These are phyloP conservation scores for Globisporangium cylindrosporum DNA, from an alignment of 352 stramenopile species.

Conservation along the genomic window DNA sequence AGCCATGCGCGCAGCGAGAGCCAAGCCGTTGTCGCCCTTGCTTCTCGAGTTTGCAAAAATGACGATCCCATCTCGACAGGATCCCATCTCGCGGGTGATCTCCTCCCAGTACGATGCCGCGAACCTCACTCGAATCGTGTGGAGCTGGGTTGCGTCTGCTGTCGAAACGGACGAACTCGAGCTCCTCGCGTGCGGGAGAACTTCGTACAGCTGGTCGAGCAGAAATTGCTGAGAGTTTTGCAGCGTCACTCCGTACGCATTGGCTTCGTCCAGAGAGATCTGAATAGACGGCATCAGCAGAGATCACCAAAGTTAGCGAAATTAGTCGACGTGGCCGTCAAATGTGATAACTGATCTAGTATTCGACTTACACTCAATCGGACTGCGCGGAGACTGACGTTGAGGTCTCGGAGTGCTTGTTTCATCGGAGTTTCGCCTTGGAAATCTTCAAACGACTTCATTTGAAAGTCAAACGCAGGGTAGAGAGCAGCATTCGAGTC, in stretches of 20 bases:
- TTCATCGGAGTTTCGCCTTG: constrained; percentile 19
- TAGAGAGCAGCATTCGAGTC: not conserved
- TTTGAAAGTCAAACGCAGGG: constrained; percentile 20
- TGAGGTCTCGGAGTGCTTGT: constrained; percentile 22
- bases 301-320: not conserved
- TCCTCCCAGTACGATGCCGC: constrained; percentile 25
- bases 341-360: not conserved
- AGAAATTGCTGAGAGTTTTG: constrained; percentile 7
- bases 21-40: constrained; percentile 28
- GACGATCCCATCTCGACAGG: constrained; percentile 37
- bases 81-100: constrained; percentile 24
- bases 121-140: constrained; percentile 25
- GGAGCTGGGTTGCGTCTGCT: constrained; percentile 8
- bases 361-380: constrained; percentile 10
- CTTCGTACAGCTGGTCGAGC: constrained; percentile 13
- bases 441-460: constrained; percentile 35
- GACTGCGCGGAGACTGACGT: constrained; percentile 30
- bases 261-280: constrained; percentile 10
- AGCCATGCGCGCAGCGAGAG: constrained; percentile 32
- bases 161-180: not conserved
- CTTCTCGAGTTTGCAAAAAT: constrained; percentile 46
- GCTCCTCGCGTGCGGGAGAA: constrained; percentile 15
- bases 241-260: not conserved
- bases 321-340: not conserved
- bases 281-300: not conserved